These are phyloP conservation scores for Teratosphaeria gauchensis DNA, from an alignment of 2,329 filamentous ascomycete species.

Conservation along the genomic window DNA sequence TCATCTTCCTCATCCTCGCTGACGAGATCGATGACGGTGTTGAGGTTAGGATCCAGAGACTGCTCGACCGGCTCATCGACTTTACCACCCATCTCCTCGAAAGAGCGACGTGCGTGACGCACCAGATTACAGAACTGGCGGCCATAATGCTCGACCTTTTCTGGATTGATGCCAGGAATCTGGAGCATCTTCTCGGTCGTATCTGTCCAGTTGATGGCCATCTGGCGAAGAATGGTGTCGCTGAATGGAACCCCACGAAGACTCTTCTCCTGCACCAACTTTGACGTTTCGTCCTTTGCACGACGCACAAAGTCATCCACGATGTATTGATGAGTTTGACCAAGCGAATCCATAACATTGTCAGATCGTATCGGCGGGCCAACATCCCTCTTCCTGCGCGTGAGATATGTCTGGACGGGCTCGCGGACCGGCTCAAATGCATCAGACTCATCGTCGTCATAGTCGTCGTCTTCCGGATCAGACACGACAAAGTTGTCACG, in stretches of 20 bases:
- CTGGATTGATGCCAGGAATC: conserved; percentile 53
- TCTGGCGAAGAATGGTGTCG: conserved; percentile 59
- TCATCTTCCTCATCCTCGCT: conserved; percentile 31
- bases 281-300: conserved; percentile 51
- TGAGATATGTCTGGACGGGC: conserved; percentile 23
- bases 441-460: conserved; percentile 36
- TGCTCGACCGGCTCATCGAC: conserved; percentile 34
- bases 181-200: conserved; percentile 51
- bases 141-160: conserved; percentile 55
- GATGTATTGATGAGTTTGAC: conserved; percentile 52
- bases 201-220: conserved; percentile 61
- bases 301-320: conserved; percentile 56
- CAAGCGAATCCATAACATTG: conserved; percentile 43
- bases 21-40: conserved; percentile 39
- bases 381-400: conserved; percentile 25
- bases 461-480: conserved; percentile 21
- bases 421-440: conserved; percentile 36
- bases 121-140: conserved; percentile 52
- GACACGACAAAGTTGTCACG: conserved; percentile 28
- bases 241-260: conserved; percentile 55
- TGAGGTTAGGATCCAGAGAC: conserved; percentile 41
- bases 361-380: conserved; percentile 53
- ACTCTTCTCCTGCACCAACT: conserved; percentile 50
- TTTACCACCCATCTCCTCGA: conserved; percentile 34
- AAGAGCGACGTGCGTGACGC: conserved; percentile 25